Percentiles rank a stretch among this genome's conserved stretches.
Conservation (phyloP, 2,329 filamentous ascomycete genomes). For the Ceratocystis cacaofunesta region DNA sequence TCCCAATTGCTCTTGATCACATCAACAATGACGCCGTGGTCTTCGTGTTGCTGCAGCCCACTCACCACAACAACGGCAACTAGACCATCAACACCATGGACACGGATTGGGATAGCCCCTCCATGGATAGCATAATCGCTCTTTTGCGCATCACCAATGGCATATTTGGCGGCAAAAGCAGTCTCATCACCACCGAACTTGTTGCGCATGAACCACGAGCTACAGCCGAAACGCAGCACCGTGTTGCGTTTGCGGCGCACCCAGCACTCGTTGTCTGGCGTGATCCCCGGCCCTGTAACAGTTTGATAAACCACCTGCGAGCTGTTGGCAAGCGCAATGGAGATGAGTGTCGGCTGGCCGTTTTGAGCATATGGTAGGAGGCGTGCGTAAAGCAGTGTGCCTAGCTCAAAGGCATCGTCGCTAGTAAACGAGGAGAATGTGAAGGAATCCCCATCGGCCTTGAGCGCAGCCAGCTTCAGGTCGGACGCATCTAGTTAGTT, state of each 20-base stretch:
- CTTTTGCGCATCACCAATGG: constrained; percentile 39
- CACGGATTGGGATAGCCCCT: constrained; percentile 57
- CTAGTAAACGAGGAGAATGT: constrained; percentile 41
- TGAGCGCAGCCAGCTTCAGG: constrained; percentile 18
- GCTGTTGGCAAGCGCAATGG: constrained; percentile 45
- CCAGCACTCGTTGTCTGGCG: constrained; percentile 59
- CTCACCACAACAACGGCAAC: constrained; percentile 63
- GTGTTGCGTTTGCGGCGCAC: constrained; percentile 56
- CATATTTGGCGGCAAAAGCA: constrained; percentile 50
- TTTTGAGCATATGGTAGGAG: constrained; percentile 35
- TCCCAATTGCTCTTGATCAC: constrained; percentile 29
- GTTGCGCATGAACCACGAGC: constrained; percentile 56
- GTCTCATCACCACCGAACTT: constrained; percentile 51
- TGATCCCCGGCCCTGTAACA: constrained; percentile 49
- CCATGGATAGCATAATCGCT: constrained; percentile 63
- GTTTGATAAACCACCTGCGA: constrained; percentile 55
- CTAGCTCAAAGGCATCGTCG: constrained; percentile 50
- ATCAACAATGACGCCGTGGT: constrained; percentile 62
- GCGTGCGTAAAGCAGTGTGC: constrained; percentile 48
- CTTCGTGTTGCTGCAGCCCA: constrained; percentile 61
- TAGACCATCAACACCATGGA: constrained; percentile 58
- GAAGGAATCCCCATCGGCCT: constrained; percentile 30
- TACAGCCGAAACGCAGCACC: constrained; percentile 54
- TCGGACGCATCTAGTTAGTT: constrained; percentile 10
- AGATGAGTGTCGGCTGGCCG: constrained; percentile 41